These are phyloP conservation scores for Amorphotheca resinae DNA, from an alignment of 495 filamentous ascomycete species.

Conservation along the genomic window DNA sequence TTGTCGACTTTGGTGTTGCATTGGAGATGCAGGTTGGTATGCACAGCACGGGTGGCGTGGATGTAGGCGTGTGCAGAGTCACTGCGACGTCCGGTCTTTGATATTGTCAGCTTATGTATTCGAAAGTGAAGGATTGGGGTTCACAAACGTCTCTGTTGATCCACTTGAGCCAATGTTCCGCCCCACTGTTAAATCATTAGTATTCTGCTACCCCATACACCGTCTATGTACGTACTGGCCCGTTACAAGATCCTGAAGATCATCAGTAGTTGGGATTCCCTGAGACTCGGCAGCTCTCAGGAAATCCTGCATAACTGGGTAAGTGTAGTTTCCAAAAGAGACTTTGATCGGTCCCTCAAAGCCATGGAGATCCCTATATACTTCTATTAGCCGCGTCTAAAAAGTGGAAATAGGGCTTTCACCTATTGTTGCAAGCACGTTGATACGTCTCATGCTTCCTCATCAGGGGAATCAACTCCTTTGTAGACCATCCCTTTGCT, in stretches of 20 bases:
- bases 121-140: background rate
- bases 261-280: constrained; percentile 59
- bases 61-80: constrained; percentile 70
- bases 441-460: constrained; percentile 80
- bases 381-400: constrained; percentile 32
- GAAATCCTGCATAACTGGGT: constrained; percentile 67
- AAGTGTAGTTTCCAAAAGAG: constrained; percentile 66
- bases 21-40: constrained; percentile 62
- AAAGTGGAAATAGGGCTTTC: constrained; percentile 3
- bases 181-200: constrained; percentile 23
- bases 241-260: constrained; percentile 55
- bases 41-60: constrained; percentile 50
- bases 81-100: constrained; percentile 49
- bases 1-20: constrained; percentile 78
- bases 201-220: constrained; percentile 16
- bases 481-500: constrained; percentile 66
- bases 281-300: constrained; percentile 66
- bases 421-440: constrained; percentile 55
- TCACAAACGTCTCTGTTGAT: constrained; percentile 51
- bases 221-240: constrained; percentile 33
- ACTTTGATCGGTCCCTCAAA: constrained; percentile 78
- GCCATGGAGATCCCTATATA: constrained; percentile 55
- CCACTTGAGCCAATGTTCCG: constrained; percentile 54
- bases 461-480: constrained; percentile 70
- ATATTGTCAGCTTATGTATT: constrained; percentile 5